phyloP scores from a whole-genome alignment of 2,329 filamentous ascomycete genomes.

The Hysterium pulicare region DNA sequence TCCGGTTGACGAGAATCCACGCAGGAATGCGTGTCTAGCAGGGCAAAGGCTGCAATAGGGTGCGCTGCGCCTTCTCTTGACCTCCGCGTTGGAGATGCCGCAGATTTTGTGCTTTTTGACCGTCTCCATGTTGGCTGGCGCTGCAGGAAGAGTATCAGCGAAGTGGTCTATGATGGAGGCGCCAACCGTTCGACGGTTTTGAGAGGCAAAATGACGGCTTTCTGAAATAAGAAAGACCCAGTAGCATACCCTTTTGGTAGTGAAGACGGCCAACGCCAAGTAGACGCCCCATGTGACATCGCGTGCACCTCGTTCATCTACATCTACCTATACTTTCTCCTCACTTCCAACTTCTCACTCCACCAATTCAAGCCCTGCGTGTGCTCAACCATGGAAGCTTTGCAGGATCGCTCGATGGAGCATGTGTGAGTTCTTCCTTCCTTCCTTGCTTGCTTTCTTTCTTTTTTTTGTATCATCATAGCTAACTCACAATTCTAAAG shows the following conservation, averaged over 20 bases:
- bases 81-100: conserved; percentile 34
- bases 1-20: no score
- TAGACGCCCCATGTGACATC: not conserved
- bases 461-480: no score
- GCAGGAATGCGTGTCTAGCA: conserved; percentile 48
- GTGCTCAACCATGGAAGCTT: not conserved
- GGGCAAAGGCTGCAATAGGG: conserved; percentile 44
- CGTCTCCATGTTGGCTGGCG: conserved; percentile 37
- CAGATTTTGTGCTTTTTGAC: conserved; percentile 44
- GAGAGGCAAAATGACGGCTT: conserved; percentile 17
- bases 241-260: not conserved
- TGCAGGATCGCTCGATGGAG: no score
- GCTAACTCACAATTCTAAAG: no score
- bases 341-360: not conserved
- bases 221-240: not conserved
- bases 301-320: not conserved
- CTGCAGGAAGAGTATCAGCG: conserved; percentile 39
- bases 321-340: not conserved
- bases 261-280: not conserved
- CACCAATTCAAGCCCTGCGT: not conserved
- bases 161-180: conserved; percentile 47
- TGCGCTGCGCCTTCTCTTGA: conserved; percentile 24
- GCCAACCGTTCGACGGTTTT: conserved; percentile 27
- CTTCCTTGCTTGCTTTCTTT: not conserved
- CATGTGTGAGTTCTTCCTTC: not conserved